Evolutionary conservation across 2,329 filamentous ascomycete species (phyloP).

Genomic region (Xylaria sp.): DNA sequence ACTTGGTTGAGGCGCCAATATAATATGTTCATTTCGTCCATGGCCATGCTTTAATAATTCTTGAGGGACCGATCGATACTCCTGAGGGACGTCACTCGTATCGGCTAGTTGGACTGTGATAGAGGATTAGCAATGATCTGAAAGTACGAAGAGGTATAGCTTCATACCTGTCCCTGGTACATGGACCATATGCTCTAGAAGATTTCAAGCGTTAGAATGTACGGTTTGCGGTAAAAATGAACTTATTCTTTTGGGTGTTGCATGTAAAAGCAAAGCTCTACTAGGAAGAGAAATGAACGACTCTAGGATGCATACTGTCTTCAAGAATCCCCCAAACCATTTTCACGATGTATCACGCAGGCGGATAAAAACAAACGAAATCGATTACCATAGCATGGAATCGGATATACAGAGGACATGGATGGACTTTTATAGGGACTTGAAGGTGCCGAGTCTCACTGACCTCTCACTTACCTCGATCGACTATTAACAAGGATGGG

Average conservation of each 20-base stretch:
- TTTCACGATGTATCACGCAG: conserved; percentile 27
- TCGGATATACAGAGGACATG: conserved; percentile 5
- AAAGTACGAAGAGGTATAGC: neutral
- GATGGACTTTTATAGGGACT: conserved; percentile 20
- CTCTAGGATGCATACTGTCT: conserved; percentile 41
- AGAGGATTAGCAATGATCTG: conserved; percentile 33
- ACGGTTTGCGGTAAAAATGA: neutral
- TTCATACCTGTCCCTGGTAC: conserved; percentile 60
- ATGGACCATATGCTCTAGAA: conserved; percentile 52
- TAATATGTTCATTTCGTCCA: conserved; percentile 51
- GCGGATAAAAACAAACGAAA: neutral
- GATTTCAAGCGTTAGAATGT: neutral
- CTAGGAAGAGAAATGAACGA: neutral
- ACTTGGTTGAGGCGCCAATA: conserved; percentile 58
- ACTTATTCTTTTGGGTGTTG: neutral
- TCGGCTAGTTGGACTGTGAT: conserved; percentile 58
- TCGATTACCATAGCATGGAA: conserved; percentile 1
- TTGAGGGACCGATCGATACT: conserved; percentile 56
- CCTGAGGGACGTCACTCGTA: conserved; percentile 58
- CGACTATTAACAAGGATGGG: conserved; percentile 26
- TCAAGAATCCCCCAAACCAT: conserved; percentile 63
- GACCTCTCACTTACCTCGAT: conserved; percentile 4
- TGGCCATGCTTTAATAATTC: conserved; percentile 55
- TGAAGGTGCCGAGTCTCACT: neutral
- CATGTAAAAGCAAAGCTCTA: neutral